These are phyloP conservation scores for Plenodomus biglobosus DNA, from an alignment of 2,329 filamentous ascomycete species.

Conservation along the genomic window DNA sequence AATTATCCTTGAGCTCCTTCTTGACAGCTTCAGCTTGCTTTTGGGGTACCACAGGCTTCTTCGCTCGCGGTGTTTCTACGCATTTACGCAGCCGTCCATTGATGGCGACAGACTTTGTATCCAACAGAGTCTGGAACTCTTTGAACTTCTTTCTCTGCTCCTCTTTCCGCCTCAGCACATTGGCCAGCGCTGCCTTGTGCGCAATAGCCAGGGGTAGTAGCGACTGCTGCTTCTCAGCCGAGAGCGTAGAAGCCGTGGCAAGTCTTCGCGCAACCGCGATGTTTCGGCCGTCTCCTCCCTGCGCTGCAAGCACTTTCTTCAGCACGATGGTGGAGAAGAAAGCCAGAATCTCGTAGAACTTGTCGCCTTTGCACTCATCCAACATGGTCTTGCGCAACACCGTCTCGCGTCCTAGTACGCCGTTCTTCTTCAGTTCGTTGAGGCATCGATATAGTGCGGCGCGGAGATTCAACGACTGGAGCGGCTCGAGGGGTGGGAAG, in stretches of 20 bases:
- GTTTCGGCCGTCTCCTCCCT: slow-evolving; percentile 45
- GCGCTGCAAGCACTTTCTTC: slow-evolving; percentile 63
- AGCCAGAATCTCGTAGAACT: slow-evolving; percentile 82
- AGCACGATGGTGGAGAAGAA: slow-evolving; percentile 82
- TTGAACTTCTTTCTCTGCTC: slow-evolving; percentile 60
- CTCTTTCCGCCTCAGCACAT: slow-evolving; percentile 62
- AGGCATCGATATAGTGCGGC: slow-evolving; percentile 79
- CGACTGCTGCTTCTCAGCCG: slow-evolving; percentile 37
- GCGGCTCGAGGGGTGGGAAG: slow-evolving; percentile 85
- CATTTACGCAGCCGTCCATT: slow-evolving; percentile 53
- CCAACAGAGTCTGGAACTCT: slow-evolving; percentile 66
- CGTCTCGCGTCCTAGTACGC: slow-evolving; percentile 74
- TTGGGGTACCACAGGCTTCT: slow-evolving; percentile 34
- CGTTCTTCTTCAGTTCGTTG: slow-evolving; percentile 85
- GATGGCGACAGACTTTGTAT: slow-evolving; percentile 63
- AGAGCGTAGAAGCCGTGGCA: slow-evolving; percentile 46
- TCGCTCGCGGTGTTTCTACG: slow-evolving; percentile 27
- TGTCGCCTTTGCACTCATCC: slow-evolving; percentile 91
- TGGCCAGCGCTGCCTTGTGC: slow-evolving; percentile 68
- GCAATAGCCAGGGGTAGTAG: slow-evolving; percentile 70
- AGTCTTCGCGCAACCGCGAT: slow-evolving; percentile 54
- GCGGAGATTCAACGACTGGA: slow-evolving; percentile 88
- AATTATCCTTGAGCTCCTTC: slow-evolving; percentile 68
- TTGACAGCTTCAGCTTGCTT: slow-evolving; percentile 50
- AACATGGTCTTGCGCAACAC: slow-evolving; percentile 92